Evolutionary conservation across 2,329 filamentous ascomycete genomes (phyloP), one percentile per base, ranked within the genome.

Genomic region (Curvularia eragrostidis): DNA sequence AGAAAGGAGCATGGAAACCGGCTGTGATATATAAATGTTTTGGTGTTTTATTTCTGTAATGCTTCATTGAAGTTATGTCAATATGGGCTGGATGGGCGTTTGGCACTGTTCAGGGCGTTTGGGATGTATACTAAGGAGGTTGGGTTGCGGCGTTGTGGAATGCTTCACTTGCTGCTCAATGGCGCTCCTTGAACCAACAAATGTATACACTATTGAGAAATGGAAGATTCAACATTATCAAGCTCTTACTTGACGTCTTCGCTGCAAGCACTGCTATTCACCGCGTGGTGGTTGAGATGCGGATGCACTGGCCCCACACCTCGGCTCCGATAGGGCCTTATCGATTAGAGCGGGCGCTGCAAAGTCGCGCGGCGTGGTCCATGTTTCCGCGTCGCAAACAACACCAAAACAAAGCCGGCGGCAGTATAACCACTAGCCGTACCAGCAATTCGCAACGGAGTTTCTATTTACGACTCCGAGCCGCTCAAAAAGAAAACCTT

Each of bases 381-480:
- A 63, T 62, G 62, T 62, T 62, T 63, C 41, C 52, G 59, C 66
- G 48, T 57, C 58, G 54, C 62, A 63, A 47, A 64, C 61, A 60
- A 19, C 41, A 43, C 47, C 43, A 54, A 38, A 56, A 58, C 56
- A 58, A 58, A 46, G 24, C 23, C 24, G 39, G 24, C 24, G 26
- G 42, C 30, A 8, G 15, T 51, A 30, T 12, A 5, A 32, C 47
- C 15, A 18, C 34, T 15, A 36, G 2, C 34, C n/a, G 15, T 9
- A 7, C 34, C 34, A 18, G 34, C n/a, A 9, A 3, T 36, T 36
- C 34, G 5, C 15, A 18, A 8, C 34, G 7, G 15, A 1, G n/a
- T 21, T 10, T 6, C 30, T 9, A 26, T 7, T 23, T 7, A 19
- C n/a, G n/a, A 41, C 39, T 5, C 41, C 6, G 12, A 12, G 38